Evolutionary conservation across 768 basidiomycete genomes (phyloP).

Genomic region (Lyophyllum shimeji): DNA sequence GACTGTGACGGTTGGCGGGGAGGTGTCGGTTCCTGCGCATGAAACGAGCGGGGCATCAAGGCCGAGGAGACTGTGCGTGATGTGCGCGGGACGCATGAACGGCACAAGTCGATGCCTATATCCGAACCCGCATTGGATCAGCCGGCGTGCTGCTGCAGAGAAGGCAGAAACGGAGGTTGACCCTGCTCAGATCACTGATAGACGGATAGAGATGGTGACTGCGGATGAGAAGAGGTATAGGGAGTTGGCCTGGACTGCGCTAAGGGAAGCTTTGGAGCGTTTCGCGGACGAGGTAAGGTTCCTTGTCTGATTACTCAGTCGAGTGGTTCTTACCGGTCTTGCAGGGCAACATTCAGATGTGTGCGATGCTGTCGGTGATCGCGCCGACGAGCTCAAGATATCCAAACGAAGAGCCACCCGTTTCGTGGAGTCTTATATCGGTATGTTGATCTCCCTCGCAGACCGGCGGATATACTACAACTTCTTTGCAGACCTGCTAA

Average conservation of each 20-base stretch:
- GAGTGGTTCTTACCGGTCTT: not conserved
- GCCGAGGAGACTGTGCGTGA: constrained; percentile 29
- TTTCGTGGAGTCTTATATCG: constrained; percentile 74
- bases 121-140: constrained; percentile 29
- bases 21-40: constrained; percentile 37
- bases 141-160: constrained; percentile 9
- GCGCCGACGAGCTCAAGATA: constrained; percentile 60
- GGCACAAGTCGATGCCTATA: constrained; percentile 29
- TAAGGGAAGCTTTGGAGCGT: constrained; percentile 57
- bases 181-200: constrained; percentile 29
- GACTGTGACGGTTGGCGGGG: constrained; percentile 63
- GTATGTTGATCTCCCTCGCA: constrained; percentile 35
- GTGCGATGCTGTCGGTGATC: constrained; percentile 67
- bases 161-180: constrained; percentile 15
- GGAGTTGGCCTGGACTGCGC: constrained; percentile 55
- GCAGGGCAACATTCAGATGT: constrained; percentile 81
- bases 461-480: not conserved
- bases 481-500: constrained; percentile 53
- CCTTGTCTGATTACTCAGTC: not conserved
- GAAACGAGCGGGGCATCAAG: constrained; percentile 18
- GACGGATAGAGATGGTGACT: constrained; percentile 41
- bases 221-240: constrained; percentile 51
- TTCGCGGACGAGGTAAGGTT: constrained; percentile 58
- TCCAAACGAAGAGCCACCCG: constrained; percentile 39
- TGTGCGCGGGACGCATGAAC: constrained; percentile 24